Conservation (phyloP, 352 stramenopile species). For the Globisporangium iwayamae region DNA sequence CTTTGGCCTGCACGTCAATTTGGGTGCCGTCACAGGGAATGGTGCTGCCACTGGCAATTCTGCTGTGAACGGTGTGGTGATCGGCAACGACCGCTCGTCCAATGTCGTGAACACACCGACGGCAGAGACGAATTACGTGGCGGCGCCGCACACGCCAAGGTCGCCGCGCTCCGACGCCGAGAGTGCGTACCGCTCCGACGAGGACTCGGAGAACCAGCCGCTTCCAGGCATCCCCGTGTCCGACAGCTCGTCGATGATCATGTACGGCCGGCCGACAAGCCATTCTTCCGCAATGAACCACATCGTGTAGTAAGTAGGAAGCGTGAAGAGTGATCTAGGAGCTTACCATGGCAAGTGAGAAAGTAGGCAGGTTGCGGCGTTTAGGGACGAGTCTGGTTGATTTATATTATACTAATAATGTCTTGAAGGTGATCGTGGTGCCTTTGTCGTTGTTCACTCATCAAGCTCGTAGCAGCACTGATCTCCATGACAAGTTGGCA, state of each 20-base stretch:
- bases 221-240: slow-evolving; percentile 33
- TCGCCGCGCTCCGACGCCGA: slow-evolving; percentile 54
- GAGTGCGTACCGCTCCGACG: slow-evolving; percentile 63
- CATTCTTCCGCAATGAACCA: slow-evolving; percentile 18
- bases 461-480: too few relatives aligned
- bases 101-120: slow-evolving; percentile 26
- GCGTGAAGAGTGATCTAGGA: background rate
- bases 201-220: slow-evolving; percentile 40
- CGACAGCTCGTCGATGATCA: slow-evolving; percentile 54
- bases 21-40: slow-evolving; percentile 20
- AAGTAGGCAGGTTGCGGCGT: background rate
- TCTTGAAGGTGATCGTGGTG: background rate
- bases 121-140: slow-evolving; percentile 46
- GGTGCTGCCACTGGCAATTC: background rate
- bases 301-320: slow-evolving; percentile 27
- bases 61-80: background rate
- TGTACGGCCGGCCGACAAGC: slow-evolving; percentile 48
- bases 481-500: too few relatives aligned
- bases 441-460: background rate
- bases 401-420: slow-evolving; percentile 12
- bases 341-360: background rate
- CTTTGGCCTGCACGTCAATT: slow-evolving; percentile 62
- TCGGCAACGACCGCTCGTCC: slow-evolving; percentile 1
- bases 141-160: slow-evolving; percentile 42
- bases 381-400: background rate